A percentile compares a stretch with the other conserved stretches of the same genome.
Evolutionary conservation across 2,329 filamentous ascomycete species (phyloP).

Genomic region (Fusarium sp.): DNA sequence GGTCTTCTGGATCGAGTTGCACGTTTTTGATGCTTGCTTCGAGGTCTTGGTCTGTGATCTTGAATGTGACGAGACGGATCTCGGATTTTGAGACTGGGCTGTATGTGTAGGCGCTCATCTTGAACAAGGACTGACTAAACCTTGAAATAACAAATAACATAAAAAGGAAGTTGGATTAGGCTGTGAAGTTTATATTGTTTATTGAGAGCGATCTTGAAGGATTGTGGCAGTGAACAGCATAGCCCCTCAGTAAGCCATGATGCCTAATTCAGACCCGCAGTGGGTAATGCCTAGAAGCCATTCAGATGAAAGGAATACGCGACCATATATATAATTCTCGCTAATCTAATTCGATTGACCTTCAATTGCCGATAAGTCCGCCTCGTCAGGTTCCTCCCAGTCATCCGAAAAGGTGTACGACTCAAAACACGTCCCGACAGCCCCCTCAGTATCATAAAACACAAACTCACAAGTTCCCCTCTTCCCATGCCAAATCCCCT

Average conservation of each 20-base stretch:
- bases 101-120: slow-evolving; percentile 23
- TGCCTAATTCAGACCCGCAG: not conserved
- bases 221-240: slow-evolving; percentile 12
- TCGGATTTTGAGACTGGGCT: slow-evolving; percentile 7
- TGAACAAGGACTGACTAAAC: rapidly evolving
- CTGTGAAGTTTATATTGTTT: not conserved
- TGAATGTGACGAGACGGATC: slow-evolving; percentile 24
- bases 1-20: slow-evolving; percentile 20
- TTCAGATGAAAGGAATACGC: too few relatives aligned
- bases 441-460: not conserved
- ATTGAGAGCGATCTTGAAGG: not conserved
- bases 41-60: not conserved
- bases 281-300: not conserved
- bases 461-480: slow-evolving; percentile 2
- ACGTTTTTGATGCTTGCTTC: slow-evolving; percentile 22
- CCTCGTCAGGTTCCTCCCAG: not conserved
- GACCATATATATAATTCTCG: too few relatives aligned
- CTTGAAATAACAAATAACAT: too few relatives aligned
- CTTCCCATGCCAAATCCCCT: not conserved
- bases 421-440: not conserved
- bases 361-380: not conserved
- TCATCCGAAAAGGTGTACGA: not conserved
- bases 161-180: rapidly evolving
- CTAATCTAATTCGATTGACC: too few relatives aligned
- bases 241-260: not conserved